Base-by-base conservation (phyloP, 371 early-diverging fungal species). In the Syncephalastrum monosporum region DNA sequence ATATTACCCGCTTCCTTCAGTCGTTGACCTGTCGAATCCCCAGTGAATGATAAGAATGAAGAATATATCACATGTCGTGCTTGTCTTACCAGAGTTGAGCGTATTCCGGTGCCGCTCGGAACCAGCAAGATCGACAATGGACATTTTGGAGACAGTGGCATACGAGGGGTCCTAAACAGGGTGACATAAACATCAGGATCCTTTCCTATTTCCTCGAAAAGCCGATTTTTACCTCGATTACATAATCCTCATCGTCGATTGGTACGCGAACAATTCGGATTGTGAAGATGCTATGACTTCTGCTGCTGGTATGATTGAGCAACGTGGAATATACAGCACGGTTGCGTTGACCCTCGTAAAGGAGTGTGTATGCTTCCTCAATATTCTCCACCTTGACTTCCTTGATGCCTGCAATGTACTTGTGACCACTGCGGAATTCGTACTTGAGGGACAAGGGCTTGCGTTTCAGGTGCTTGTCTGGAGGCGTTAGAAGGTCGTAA, bases 71-170 rank as follows among this genome's bases (percentile, higher is more conserved):
- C 25, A 24, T 14, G 23, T 53, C 23, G 15, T 56, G 0, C 55
- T 85, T 69, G 38, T 0, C 66, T 90, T 91, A 38, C 94, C 95
- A 1, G 84, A 80, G 42, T 86, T 91, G 0, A 84, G 75, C 4
- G 97, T 94, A 60, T 88, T 88, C 43, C 85, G 75, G 43, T 91
- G 82, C 50, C 98, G 82, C 72, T 99, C 99, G 23, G 90, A 89
- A 15, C 99, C 99, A 16, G 99, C 99, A 56, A 99, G 65, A 72
- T 99, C 99, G 14, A 99, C 96, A 54, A 99, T 81, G 3, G 85
- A 87, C 52, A 96, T 55, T 19, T 81, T 77, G 3, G 83, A 82
- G 12, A 84, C 72, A 0, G 75, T 76, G 5, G 78, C 75, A 57
- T 72, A 79, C 4, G 65, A 60, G 23, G 74, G 65, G 61, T 78